A percentile compares a stretch with the other conserved stretches of the same genome.
Evolutionary conservation across 2,329 filamentous ascomycete genomes (phyloP).

Genomic region (Alternaria ventricosa): DNA sequence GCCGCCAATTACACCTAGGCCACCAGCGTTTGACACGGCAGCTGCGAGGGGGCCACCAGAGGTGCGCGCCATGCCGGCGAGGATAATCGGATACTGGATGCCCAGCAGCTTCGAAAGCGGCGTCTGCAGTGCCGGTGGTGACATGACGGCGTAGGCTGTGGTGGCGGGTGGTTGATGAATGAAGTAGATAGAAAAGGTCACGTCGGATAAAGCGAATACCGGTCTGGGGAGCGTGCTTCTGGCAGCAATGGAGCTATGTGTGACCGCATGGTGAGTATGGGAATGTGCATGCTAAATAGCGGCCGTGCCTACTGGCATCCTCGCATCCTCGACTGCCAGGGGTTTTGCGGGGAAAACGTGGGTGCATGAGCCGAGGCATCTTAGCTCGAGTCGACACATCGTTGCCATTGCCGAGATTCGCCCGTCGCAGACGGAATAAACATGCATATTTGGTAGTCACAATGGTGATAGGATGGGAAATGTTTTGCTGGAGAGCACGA

Average conservation of each 20-base stretch:
- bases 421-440: neutral
- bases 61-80: slow-evolving; percentile 92
- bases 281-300: slow-evolving; percentile 36
- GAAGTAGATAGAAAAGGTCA: neutral
- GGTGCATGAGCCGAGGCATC: slow-evolving; percentile 27
- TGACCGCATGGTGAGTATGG: slow-evolving; percentile 27
- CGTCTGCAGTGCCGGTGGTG: slow-evolving; percentile 44
- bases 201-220: neutral
- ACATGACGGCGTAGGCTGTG: slow-evolving; percentile 30
- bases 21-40: slow-evolving; percentile 77
- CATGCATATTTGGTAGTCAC: neutral
- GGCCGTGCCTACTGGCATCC: slow-evolving; percentile 13
- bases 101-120: slow-evolving; percentile 66
- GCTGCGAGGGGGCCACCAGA: slow-evolving; percentile 50
- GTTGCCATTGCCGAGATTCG: neutral
- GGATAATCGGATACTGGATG: slow-evolving; percentile 87
- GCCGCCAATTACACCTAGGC: slow-evolving; percentile 67
- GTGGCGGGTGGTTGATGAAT: neutral
- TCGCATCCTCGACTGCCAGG: slow-evolving; percentile 14
- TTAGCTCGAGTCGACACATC: slow-evolving; percentile 19
- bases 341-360: slow-evolving; percentile 25
- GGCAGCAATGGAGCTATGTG: neutral
- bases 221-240: neutral
- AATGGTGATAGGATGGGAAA: neutral
- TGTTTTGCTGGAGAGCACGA: neutral